Base-by-base conservation (phyloP, 2,329 filamentous ascomycete genomes). In the Scortechinia acanthostroma region DNA sequence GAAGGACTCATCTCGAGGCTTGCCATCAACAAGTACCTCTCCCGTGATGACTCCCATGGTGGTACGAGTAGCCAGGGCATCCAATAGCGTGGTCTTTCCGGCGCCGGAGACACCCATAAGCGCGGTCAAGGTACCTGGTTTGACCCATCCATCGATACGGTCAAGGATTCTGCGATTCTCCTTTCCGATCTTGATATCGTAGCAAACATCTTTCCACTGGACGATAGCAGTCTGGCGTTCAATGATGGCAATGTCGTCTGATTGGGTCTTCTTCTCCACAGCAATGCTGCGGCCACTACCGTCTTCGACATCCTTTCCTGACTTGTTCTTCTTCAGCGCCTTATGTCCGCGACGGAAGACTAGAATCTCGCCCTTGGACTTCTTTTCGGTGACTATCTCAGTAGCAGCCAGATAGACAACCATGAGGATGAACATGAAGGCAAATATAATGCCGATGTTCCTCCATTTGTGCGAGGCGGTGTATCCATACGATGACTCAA, bases 201-300 rank as follows among this genome's bases (percentile, higher is more conserved):
- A 95, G 56, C 83, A 88, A 48, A 96, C 79, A 51, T 86, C 73
- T 58, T 91, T 86, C 86, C 89, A 95, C 0, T 90, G 95, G 48
- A 95, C 72, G n/a, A 89, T 70, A 25, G 81, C 65, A 47, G 83
- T 78, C 30, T 62, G 74, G 23, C 83, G 63, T n/a, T 77, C 69
- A 2, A 53, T 53, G 17, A 17, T 44, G 21, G n/a, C 37, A 13
- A 15, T 17, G 35, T 40, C 35, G 17, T 19, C 35, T 6, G 13
- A 6, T 10, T n/a, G 25, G 10, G 10, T n/a, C 25, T 30, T 30
- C 10, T 10, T 30, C 25, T 30, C 25, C 10, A n/a, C 10, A n/a
- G n/a, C n/a, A n/a, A n/a, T n/a, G 25, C 25, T 30, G 25, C 25
- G 10, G n/a, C 25, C 25, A n/a, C 25, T 30, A n/a, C 25, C n/a